A percentile compares a stretch with the other conserved stretches of the same genome.
These are phyloP conservation scores for Nidularia sp. DNA, from an alignment of 768 basidiomycete species.

Conservation along the genomic window DNA sequence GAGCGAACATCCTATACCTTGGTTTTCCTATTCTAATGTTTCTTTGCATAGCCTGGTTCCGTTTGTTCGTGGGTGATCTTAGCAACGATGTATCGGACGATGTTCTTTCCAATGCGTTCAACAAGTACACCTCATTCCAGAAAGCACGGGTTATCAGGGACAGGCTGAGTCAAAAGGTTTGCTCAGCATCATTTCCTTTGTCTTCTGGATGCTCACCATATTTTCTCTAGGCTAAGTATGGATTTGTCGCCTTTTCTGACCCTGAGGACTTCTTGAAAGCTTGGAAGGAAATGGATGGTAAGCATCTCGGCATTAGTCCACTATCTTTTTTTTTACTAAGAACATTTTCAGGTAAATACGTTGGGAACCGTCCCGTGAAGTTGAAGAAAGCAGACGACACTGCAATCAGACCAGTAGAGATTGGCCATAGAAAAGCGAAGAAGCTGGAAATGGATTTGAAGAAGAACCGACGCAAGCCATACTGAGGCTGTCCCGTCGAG, in stretches of 20 bases:
- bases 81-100: constrained; percentile 99
- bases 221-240: constrained; percentile 78
- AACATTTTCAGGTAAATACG: constrained; percentile 74
- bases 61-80: constrained; percentile 95
- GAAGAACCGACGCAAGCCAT: constrained; percentile 88
- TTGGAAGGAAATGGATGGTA: constrained; percentile 99
- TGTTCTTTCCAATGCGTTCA: constrained; percentile 88
- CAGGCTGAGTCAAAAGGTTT: constrained; percentile 87
- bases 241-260: constrained; percentile 96
- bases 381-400: constrained; percentile 91
- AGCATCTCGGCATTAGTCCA: constrained; percentile 15
- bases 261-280: constrained; percentile 98
- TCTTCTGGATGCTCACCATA: constrained; percentile 1
- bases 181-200: constrained; percentile 2
- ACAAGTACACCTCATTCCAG: constrained; percentile 87
- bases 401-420: constrained; percentile 85
- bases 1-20: constrained; percentile 24
- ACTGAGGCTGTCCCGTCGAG: constrained; percentile 36
- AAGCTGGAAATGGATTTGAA: constrained; percentile 87
- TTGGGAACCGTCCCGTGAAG: constrained; percentile 95
- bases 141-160: constrained; percentile 96
- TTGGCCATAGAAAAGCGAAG: constrained; percentile 90
- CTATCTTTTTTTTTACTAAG: constrained; percentile 1
- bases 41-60: constrained; percentile 78
- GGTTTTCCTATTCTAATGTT: constrained; percentile 4